Evolutionary conservation across 2,329 filamentous ascomycete species (phyloP).

Genomic region (Colletotrichum sp.): DNA sequence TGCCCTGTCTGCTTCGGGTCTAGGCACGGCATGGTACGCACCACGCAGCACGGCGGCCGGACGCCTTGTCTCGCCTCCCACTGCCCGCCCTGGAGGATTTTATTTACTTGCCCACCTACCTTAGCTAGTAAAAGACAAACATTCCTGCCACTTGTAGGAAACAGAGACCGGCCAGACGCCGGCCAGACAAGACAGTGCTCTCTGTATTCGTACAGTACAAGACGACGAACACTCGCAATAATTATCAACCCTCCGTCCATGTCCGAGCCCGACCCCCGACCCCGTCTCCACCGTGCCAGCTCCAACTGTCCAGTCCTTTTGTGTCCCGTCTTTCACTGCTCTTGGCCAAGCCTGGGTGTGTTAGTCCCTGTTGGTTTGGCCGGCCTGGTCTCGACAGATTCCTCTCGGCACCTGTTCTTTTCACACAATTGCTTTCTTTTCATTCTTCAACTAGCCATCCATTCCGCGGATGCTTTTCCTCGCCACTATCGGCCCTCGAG

Average conservation of each 20-base stretch:
- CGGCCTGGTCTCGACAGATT: neutral
- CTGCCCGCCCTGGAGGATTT: neutral
- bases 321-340: neutral
- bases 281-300: neutral
- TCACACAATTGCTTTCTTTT: neutral
- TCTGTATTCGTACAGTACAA: neutral
- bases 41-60: neutral
- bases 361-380: neutral
- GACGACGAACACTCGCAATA: neutral
- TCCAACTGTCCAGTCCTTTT: neutral
- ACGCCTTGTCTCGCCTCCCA: neutral
- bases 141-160: neutral
- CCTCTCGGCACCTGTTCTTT: neutral
- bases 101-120: neutral
- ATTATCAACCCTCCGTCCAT: neutral
- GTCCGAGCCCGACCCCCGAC: neutral
- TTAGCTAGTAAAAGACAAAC: neutral
- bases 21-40: neutral
- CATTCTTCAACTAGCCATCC: neutral
- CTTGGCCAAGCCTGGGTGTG: neutral
- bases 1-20: neutral
- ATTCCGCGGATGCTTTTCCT: neutral
- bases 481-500: neutral
- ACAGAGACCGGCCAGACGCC: neutral
- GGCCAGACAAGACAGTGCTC: neutral